These are phyloP conservation scores for Favolaschia claudopus DNA, from an alignment of 768 basidiomycete species.

Conservation along the genomic window DNA sequence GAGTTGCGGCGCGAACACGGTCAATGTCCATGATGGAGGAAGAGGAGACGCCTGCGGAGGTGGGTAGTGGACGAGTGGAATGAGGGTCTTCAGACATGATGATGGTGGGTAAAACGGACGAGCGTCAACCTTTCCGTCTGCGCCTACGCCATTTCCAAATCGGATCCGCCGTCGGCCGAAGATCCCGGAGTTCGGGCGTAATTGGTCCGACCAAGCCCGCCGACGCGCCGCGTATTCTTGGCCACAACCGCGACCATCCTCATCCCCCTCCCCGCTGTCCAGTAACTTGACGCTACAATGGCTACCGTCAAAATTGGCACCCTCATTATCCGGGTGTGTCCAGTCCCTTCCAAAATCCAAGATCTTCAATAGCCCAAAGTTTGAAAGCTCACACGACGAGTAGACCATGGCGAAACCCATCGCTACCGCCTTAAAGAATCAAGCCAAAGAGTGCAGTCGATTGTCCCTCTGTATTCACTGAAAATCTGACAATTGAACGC, in stretches of 20 bases:
- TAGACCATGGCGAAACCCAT: slow-evolving; percentile 90
- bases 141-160: no score
- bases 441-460: slow-evolving; percentile 70
- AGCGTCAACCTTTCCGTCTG: no score
- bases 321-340: slow-evolving; percentile 73
- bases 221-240: background rate
- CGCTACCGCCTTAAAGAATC: slow-evolving; percentile 68
- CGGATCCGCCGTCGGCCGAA: no score
- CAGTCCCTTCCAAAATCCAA: background rate
- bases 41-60: slow-evolving; percentile 10
- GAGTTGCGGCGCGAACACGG: slow-evolving; percentile 25
- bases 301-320: slow-evolving; percentile 79
- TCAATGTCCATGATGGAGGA: slow-evolving; percentile 48
- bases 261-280: no score
- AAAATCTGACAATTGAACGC: background rate
- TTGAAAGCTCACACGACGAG: background rate
- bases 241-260: background rate
- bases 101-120: background rate
- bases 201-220: no score
- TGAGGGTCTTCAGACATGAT: slow-evolving; percentile 13
- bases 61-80: slow-evolving; percentile 10
- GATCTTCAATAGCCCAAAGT: background rate
- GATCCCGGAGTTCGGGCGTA: no score
- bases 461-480: background rate
- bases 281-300: slow-evolving; percentile 53